Conservation (phyloP, 106 monocot genomes). For the Acanthochlamys bracteata region DNA sequence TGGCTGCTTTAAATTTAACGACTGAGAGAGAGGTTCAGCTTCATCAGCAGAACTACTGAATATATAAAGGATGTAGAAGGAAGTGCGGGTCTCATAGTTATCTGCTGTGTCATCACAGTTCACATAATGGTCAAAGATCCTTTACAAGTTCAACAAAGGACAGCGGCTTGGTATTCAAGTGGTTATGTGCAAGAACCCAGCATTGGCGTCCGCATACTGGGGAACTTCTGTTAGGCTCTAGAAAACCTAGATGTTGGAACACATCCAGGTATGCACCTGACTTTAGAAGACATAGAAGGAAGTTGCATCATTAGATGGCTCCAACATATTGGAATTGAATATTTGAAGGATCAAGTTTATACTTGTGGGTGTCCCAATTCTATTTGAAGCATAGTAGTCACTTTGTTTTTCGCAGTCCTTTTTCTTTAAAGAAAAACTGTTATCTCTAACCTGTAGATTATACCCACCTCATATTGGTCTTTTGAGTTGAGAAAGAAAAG, state of each 20-base stretch:
- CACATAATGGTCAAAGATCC: constrained; percentile 46
- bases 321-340: no score
- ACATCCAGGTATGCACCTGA: constrained; percentile 65
- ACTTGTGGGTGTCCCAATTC: no score
- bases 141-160: constrained; percentile 51
- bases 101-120: constrained; percentile 27
- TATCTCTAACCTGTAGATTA: no score
- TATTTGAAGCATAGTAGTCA: no score
- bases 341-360: no score
- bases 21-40: constrained; percentile 20
- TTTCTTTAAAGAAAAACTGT: no score
- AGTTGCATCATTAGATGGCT: constrained; percentile 36
- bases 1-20: constrained; percentile 31
- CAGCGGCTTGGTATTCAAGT: constrained; percentile 59
- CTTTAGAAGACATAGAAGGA: constrained; percentile 58
- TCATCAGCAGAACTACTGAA: constrained; percentile 37
- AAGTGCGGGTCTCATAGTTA: constrained; percentile 37
- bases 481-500: no score
- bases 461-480: no score
- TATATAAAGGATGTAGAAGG: constrained; percentile 41
- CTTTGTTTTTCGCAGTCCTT: no score
- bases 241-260: constrained; percentile 39
- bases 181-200: constrained; percentile 65
- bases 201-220: constrained; percentile 60
- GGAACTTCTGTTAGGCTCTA: constrained; percentile 53